Evolutionary conservation across 371 early-diverging fungal genomes (phyloP), one percentile per base, ranked within the genome.

Genomic region (Apophysomyces variabilis): DNA sequence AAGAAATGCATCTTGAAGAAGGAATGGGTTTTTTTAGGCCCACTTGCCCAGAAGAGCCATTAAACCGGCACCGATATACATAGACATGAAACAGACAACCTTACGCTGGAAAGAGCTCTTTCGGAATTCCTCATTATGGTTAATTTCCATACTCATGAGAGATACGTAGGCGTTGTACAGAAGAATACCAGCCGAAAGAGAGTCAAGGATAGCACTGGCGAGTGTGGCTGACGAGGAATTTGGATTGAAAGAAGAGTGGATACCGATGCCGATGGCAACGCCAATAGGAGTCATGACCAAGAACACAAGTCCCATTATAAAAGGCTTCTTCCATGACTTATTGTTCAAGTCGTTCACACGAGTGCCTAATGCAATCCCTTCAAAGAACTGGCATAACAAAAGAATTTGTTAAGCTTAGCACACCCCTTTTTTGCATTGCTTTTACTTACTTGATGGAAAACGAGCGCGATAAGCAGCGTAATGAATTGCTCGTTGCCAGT

Each of bases 41-140:
- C 92, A 93, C 54, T 85, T 84, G 57, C 92, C 95, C 56, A 94
- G 75, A 36, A 91, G 64, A 3, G 93, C 87, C 95, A 94, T 94
- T 36, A 84, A 56, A 8, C 70, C 84, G 35, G 90, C 92, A 46
- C 93, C 95, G 47, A 84, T 38, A 66, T 89, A 90, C 78, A 83
- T 72, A 36, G 81, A 72, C 8, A 76, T 11, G 64, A 80, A 76
- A 43, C 81, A 80, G 13, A 71, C 57, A 18, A 70, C 37, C 58
- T 83, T 80, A 56, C 70, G 64, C 8, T 36, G 7, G 35, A 75
- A 64, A 5, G 71, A 59, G 11, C 70, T 45, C 26, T 69, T 50
- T 32, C 69, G 68, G 68, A 84, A 80, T 13, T 67, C 63, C 16
- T 59, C 54, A 45, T 72, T 79, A 13, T 76, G 77, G 60, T 75